phyloP scores from a whole-genome alignment of 2,329 filamentous ascomycete genomes.

The Colletotrichum chrysophilum region DNA sequence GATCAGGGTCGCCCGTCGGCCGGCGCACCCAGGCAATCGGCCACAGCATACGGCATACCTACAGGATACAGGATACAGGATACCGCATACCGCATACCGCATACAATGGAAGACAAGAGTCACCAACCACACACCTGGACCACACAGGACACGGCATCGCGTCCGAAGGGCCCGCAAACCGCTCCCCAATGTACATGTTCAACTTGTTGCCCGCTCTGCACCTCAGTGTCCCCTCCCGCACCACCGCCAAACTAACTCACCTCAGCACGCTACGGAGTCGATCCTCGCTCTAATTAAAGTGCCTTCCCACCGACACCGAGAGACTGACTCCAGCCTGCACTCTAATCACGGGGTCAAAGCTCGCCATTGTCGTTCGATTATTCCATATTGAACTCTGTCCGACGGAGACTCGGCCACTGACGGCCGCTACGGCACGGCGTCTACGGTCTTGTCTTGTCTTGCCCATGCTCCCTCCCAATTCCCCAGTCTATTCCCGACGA shows the following conservation, averaged over 20 bases:
- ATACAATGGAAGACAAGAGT: not conserved
- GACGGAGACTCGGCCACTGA: not conserved
- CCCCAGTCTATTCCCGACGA: not conserved
- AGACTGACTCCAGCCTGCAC: not conserved
- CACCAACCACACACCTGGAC: not conserved
- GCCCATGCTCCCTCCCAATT: not conserved
- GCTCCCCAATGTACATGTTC: not conserved
- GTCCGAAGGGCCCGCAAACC: not conserved
- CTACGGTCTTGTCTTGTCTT: not conserved
- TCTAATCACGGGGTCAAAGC: not conserved
- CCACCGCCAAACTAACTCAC: not conserved
- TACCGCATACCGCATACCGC: not conserved
- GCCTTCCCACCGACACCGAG: not conserved
- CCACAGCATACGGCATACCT: not conserved
- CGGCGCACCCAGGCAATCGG: not conserved
- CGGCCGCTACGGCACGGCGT: not conserved
- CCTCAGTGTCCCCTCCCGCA: not conserved
- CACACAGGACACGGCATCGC: not conserved
- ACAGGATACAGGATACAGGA: not conserved
- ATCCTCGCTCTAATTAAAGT: conserved; percentile 3
- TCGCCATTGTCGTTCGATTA: not conserved
- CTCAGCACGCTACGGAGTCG: not conserved
- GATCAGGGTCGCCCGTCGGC: not conserved
- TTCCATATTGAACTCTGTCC: not conserved
- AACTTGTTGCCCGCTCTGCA: not conserved